Conservation (phyloP, 2,329 filamentous ascomycete species). For the Phialophora macrospora region DNA sequence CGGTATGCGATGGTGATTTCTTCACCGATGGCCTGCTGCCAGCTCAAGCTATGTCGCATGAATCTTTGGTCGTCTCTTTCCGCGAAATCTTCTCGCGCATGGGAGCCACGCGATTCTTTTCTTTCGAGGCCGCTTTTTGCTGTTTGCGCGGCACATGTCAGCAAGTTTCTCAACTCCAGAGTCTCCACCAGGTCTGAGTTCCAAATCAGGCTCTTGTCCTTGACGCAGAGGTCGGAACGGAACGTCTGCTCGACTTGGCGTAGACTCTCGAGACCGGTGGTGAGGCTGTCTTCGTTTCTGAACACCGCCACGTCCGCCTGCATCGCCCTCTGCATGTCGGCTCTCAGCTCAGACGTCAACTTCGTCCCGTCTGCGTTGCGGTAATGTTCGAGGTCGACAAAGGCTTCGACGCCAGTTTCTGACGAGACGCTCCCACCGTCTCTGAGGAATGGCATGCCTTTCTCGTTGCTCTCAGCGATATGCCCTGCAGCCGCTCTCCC, state of each 20-base stretch:
- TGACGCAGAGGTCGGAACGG: conserved; percentile 73
- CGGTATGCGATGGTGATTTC: conserved; percentile 86
- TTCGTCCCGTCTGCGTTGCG: conserved; percentile 77
- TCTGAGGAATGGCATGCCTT: conserved; percentile 62
- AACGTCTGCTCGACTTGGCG: conserved; percentile 76
- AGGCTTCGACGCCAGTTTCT: conserved; percentile 82
- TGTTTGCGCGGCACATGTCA: conserved; percentile 93
- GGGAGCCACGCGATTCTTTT: conserved; percentile 96
- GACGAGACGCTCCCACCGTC: conserved; percentile 76
- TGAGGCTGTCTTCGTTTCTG: conserved; percentile 79
- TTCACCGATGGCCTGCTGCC: conserved; percentile 90
- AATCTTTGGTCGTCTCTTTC: conserved; percentile 94
- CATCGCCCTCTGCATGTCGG: conserved; percentile 92
- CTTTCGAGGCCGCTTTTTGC: conserved; percentile 87
- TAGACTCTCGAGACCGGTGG: conserved; percentile 82
- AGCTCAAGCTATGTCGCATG: conserved; percentile 99
- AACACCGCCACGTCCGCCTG: conserved; percentile 92
- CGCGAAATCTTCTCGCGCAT: conserved; percentile 95
- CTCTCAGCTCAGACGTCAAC: conserved; percentile 79
- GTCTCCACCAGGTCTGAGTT: conserved; percentile 96
- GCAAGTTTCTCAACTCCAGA: conserved; percentile 88
- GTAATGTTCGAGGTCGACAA: conserved; percentile 69
- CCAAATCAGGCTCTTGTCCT: conserved; percentile 97
- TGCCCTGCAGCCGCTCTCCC: conserved; percentile 96
- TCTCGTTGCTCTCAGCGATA: conserved; percentile 90